Evolutionary conservation across 1,284 basidiomycete species (phyloP), one percentile per base, ranked within the genome.

Genomic region (Xerocomus minutiporus): DNA sequence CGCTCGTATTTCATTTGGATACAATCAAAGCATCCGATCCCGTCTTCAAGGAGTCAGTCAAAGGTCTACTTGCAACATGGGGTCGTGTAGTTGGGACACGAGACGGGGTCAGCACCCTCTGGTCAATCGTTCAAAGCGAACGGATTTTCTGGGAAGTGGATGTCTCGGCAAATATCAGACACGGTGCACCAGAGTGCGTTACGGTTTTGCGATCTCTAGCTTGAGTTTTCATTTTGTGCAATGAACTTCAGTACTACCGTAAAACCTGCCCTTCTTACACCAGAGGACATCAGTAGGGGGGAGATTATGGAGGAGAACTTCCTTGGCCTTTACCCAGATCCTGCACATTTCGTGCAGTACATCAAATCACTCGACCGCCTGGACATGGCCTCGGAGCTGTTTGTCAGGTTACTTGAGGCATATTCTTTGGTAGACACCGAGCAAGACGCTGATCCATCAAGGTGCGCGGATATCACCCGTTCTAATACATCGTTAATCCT

Each of bases 281-380:
- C 81, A 13, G 72, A 78, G 52, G 74, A 78, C 57, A 59, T 80
- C 7, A 68, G 64, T 34, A 66, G 63, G 36, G 71, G 70, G 23
- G 72, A 75, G 8, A 60, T 68, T 0, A 66, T 76, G 23, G 76
- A 78, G 56, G 61, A 78, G 6, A 78, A 84, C 51, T 65, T 86
- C 8, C 71, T 91, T n/a, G 73, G 80, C 48, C 71, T 91, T 9
- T 83, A 82, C 46, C 91, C 93, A 1, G 82, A 91, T 59, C 87
- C 92, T 1, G 61, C 66, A 1, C 78, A 82, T 54, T 82, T 93
- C 54, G 83, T 87, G 4, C 64, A 67, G 5, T 82, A 87, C 50
- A 59, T 95, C 44, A 84, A 84, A 61, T 71, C 70, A 0, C 68
- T 93, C 26, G 79, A 84, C 46, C 79, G 89, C 8, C 66, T 76